phyloP scores from a whole-genome alignment of 768 basidiomycete genomes.

The Pleurotus cornucopiae region DNA sequence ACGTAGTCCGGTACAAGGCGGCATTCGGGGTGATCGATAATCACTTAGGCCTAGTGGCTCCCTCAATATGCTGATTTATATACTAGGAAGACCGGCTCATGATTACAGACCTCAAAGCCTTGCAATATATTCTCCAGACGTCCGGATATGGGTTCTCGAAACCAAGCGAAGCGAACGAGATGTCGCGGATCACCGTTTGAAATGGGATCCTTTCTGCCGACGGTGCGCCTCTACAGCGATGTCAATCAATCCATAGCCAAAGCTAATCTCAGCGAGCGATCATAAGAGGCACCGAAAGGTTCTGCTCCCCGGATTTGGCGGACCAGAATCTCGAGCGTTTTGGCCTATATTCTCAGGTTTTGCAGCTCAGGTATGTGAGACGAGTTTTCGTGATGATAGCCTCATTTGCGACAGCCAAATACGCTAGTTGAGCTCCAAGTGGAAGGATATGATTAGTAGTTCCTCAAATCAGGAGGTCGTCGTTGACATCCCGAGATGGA shows the following conservation, averaged over 20 bases:
- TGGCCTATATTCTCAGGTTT: slow-evolving; percentile 43
- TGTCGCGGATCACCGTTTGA: slow-evolving; percentile 45
- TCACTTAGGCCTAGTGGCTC: neutral
- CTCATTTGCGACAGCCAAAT: slow-evolving; percentile 12
- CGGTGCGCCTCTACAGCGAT: slow-evolving; percentile 23
- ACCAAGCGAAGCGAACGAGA: slow-evolving; percentile 43
- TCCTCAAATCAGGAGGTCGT: slow-evolving; percentile 33
- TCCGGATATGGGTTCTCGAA: slow-evolving; percentile 51
- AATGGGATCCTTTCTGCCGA: slow-evolving; percentile 52
- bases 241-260: slow-evolving; percentile 18
- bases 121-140: slow-evolving; percentile 52
- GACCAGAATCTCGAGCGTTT: slow-evolving; percentile 44
- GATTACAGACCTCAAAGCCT: slow-evolving; percentile 51
- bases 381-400: slow-evolving; percentile 15
- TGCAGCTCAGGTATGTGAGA: slow-evolving; percentile 34
- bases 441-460: slow-evolving; percentile 47
- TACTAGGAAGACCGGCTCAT: slow-evolving; percentile 48
- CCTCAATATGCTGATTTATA: neutral
- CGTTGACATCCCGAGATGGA: slow-evolving; percentile 46
- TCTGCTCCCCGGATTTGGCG: slow-evolving; percentile 53
- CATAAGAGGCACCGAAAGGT: slow-evolving; percentile 52
- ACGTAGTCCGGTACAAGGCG: slow-evolving; percentile 47
- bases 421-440: slow-evolving; percentile 40
- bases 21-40: slow-evolving; percentile 40
- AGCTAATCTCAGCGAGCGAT: slow-evolving; percentile 10